These are phyloP conservation scores for Lathyrus aphaca DNA, from an alignment of 306 rosid species.

Conservation along the genomic window DNA sequence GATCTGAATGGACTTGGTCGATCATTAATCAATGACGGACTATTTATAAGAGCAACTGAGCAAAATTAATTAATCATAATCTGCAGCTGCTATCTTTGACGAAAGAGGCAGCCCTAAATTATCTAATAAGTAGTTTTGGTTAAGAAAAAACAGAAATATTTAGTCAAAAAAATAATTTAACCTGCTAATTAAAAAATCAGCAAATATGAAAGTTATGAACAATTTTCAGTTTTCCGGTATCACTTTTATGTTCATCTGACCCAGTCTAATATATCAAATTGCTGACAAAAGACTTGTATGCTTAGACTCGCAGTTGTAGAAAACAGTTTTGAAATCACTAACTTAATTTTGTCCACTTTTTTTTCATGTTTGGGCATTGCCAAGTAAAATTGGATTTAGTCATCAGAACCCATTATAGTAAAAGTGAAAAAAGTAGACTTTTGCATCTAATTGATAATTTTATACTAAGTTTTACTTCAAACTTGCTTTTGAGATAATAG, in stretches of 20 bases:
- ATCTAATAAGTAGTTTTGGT: background rate
- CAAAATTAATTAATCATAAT: constrained; percentile 4
- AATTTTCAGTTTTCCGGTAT: background rate
- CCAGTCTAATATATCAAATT: background rate
- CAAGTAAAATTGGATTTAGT: background rate
- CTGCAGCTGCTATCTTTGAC: constrained; percentile 7
- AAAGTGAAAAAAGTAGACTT: background rate
- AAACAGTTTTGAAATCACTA: background rate
- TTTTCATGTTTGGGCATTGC: constrained; percentile 7
- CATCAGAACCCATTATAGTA: background rate
- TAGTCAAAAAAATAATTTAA: too few relatives aligned
- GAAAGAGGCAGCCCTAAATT: background rate
- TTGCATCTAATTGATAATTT: background rate
- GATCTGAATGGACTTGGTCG: constrained; percentile 8
- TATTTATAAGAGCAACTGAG: background rate
- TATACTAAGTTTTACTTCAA: background rate
- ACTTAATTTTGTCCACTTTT: background rate
- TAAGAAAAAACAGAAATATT: background rate
- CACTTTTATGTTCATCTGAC: background rate
- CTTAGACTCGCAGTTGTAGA: background rate
- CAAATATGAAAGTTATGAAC: constrained; percentile 1
- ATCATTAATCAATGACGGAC: constrained; percentile 10
- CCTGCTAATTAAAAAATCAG: constrained; percentile 2
- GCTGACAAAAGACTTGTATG: background rate
- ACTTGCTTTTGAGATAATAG: background rate